phyloP scores from a whole-genome alignment of 176 grass and related monocot genomes.

The Aegilops umbellulata region DNA sequence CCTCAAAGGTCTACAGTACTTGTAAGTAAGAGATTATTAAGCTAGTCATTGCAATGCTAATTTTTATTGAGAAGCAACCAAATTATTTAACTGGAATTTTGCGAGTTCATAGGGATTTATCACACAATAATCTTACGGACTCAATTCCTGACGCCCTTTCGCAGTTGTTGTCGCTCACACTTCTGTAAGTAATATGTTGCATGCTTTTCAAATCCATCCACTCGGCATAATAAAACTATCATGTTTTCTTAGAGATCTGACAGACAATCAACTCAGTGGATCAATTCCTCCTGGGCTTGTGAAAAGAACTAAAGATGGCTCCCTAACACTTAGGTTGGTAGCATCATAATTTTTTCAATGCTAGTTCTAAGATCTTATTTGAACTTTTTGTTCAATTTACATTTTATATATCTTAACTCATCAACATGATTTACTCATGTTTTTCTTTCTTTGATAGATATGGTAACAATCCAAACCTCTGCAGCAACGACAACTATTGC shows the following conservation, averaged over 20 bases:
- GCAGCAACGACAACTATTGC: conserved; percentile 22
- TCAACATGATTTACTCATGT: background rate
- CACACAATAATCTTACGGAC: conserved; percentile 50
- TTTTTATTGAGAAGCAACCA: too few relatives aligned
- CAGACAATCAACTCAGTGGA: conserved; percentile 22
- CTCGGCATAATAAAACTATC: background rate
- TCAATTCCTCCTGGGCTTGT: too few relatives aligned
- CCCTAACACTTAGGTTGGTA: conserved; percentile 28
- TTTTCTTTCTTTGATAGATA: conserved; percentile 24
- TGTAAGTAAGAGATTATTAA: conserved; percentile 21
- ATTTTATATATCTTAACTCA: background rate
- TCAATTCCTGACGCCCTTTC: conserved; percentile 45
- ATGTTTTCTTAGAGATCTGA: conserved; percentile 44
- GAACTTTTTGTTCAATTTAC: too few relatives aligned
- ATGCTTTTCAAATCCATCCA: background rate
- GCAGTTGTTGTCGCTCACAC: conserved; percentile 26
- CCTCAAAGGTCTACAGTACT: conserved; percentile 34
- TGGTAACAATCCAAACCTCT: conserved; percentile 38
- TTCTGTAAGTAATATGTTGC: conserved; percentile 39
- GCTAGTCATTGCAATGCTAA: too few relatives aligned
- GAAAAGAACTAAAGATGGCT: too few relatives aligned
- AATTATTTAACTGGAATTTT: too few relatives aligned
- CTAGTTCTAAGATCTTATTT: too few relatives aligned
- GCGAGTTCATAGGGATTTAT: too few relatives aligned
- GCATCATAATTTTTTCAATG: too few relatives aligned